Evolutionary conservation across 805 yeast species (phyloP).

Genomic region (Ogataea trehaloabstinens): DNA sequence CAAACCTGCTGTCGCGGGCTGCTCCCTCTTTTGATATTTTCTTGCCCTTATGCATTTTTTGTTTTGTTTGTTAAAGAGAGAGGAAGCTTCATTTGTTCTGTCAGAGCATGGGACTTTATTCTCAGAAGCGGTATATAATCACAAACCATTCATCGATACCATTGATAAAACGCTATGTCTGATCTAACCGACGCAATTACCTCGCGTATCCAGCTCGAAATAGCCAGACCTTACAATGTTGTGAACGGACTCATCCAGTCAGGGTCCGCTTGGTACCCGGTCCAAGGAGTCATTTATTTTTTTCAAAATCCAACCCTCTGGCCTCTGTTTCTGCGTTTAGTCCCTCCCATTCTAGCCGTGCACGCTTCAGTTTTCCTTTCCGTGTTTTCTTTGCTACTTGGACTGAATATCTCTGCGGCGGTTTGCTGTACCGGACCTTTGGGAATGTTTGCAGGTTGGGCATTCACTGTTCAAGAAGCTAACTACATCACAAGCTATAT

Average conservation of each 20-base stretch:
- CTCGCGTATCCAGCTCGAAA: constrained; percentile 20
- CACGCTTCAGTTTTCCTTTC: constrained; percentile 19
- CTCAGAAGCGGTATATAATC: too few species aligned
- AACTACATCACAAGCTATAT: constrained; percentile 23
- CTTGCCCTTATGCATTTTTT: too few species aligned
- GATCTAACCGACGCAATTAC: constrained; percentile 11
- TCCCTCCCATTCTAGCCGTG: constrained; percentile 23
- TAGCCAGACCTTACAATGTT: constrained; percentile 21
- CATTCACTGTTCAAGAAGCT: constrained; percentile 27
- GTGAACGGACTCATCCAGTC: constrained; percentile 14
- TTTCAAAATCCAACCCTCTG: constrained; percentile 23
- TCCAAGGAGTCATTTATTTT: constrained; percentile 27
- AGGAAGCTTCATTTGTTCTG: too few species aligned
- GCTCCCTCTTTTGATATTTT: background rate
- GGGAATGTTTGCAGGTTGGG: constrained; percentile 24
- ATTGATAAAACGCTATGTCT: constrained; percentile 11
- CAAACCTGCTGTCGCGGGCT: background rate
- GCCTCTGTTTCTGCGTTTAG: constrained; percentile 24
- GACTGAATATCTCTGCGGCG: constrained; percentile 23
- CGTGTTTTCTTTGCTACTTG: constrained; percentile 20
- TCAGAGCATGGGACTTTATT: too few species aligned
- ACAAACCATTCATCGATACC: too few species aligned
- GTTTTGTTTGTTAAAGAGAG: too few species aligned
- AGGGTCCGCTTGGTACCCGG: constrained; percentile 20
- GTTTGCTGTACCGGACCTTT: constrained; percentile 26